These are phyloP conservation scores for Clonostachys chloroleuca DNA, from an alignment of 2,329 filamentous ascomycete genomes.

Conservation along the genomic window DNA sequence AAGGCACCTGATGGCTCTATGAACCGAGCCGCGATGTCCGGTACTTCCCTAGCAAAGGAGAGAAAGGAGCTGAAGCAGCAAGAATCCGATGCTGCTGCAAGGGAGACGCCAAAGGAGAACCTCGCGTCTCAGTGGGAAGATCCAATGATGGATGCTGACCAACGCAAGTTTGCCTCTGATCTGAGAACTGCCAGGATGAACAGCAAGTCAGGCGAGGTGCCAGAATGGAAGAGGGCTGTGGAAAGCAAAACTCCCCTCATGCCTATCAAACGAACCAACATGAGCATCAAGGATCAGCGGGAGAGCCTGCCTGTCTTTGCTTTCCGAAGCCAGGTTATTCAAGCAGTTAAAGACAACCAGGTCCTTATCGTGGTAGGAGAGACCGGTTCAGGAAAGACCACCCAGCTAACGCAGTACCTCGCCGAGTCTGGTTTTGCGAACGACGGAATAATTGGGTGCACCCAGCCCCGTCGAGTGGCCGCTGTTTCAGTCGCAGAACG, in stretches of 20 bases:
- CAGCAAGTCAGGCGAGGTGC: constrained; percentile 63
- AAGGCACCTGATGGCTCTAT: constrained; percentile 98
- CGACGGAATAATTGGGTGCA: constrained; percentile 88
- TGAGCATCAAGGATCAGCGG: constrained; percentile 94
- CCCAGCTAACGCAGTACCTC: constrained; percentile 91
- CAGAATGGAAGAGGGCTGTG: constrained; percentile 88
- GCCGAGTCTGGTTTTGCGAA: constrained; percentile 89
- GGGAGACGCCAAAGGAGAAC: constrained; percentile 74
- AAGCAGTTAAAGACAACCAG: constrained; percentile 84
- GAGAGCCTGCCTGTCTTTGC: constrained; percentile 85
- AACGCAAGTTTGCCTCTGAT: constrained; percentile 86
- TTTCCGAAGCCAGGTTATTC: constrained; percentile 82
- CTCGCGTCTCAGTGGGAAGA: constrained; percentile 92
- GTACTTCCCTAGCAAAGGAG: constrained; percentile 83
- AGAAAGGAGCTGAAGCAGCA: constrained; percentile 84
- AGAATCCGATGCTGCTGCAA: constrained; percentile 71
- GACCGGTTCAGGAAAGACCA: constrained; percentile 96
- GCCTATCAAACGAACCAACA: constrained; percentile 65
- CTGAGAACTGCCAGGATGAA: constrained; percentile 64
- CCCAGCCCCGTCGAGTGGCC: constrained; percentile 92
- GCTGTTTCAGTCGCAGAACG: constrained; percentile 97
- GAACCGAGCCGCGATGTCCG: constrained; percentile 93
- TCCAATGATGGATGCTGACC: constrained; percentile 84
- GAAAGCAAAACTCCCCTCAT: constrained; percentile 58
- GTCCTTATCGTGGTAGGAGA: constrained; percentile 95